A percentile compares a stretch with the other conserved stretches of the same genome.
phyloP scores from a whole-genome alignment of 129 eudicot genomes.

The Escallonia herrerae region DNA sequence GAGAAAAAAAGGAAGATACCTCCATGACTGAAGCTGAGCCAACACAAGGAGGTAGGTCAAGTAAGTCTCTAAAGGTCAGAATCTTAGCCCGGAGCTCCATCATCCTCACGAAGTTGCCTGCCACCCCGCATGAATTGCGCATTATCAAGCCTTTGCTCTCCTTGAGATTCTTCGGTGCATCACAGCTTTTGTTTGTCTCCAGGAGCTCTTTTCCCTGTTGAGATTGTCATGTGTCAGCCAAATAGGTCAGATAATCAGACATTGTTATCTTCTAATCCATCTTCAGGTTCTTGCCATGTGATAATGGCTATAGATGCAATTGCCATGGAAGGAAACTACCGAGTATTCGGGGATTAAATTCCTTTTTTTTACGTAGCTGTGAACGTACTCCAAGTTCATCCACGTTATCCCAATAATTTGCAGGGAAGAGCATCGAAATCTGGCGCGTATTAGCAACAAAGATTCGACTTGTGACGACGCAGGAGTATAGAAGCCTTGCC shows the following conservation, averaged over 20 bases:
- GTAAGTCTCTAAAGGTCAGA: slow-evolving; percentile 58
- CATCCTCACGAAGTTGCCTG: slow-evolving; percentile 31
- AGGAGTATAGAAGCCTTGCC: too few species aligned
- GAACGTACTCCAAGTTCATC: too few species aligned
- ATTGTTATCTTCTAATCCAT: neutral
- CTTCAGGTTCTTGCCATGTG: neutral
- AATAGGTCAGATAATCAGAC: neutral
- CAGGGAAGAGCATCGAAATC: too few species aligned
- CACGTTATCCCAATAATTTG: too few species aligned
- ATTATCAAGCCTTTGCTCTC: slow-evolving; percentile 10
- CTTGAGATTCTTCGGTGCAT: slow-evolving; percentile 9
- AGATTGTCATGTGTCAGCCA: slow-evolving; percentile 11
- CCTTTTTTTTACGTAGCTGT: too few species aligned
- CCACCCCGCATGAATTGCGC: slow-evolving; percentile 27
- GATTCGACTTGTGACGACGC: too few species aligned
- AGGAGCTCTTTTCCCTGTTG: slow-evolving; percentile 26
- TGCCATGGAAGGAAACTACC: neutral
- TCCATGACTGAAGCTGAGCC: slow-evolving; percentile 49
- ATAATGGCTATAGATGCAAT: neutral
- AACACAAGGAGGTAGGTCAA: slow-evolving; percentile 57
- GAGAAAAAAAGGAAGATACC: slow-evolving; percentile 33
- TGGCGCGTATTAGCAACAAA: too few species aligned
- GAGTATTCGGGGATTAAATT: too few species aligned
- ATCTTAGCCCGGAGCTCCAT: slow-evolving; percentile 57
- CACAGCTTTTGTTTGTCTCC: slow-evolving; percentile 14